These are phyloP conservation scores for Termitomyces sp. DNA, from an alignment of 768 basidiomycete species.

Conservation along the genomic window DNA sequence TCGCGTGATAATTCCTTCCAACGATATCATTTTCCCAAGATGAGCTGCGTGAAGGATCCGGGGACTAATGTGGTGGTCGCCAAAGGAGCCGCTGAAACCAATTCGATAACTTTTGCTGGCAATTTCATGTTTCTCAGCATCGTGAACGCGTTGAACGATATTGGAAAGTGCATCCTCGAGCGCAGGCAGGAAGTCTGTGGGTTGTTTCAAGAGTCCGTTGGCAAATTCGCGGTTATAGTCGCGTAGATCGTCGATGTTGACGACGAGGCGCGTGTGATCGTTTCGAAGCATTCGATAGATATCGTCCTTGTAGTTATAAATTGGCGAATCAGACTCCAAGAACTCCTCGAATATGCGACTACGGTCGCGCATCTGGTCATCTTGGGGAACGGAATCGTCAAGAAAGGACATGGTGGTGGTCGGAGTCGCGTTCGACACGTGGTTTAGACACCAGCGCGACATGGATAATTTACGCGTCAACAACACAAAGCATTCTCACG, in stretches of 20 bases:
- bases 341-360: slow-evolving; percentile 82
- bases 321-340: slow-evolving; percentile 57
- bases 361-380: slow-evolving; percentile 69
- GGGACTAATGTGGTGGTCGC: slow-evolving; percentile 96
- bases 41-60: slow-evolving; percentile 84
- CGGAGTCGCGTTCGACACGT: neutral
- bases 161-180: slow-evolving; percentile 80
- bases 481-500: slow-evolving; percentile 10
- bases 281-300: slow-evolving; percentile 78
- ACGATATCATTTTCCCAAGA: slow-evolving; percentile 92
- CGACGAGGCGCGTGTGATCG: slow-evolving; percentile 82
- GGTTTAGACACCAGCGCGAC: neutral
- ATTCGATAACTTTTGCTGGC: slow-evolving; percentile 78
- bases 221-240: slow-evolving; percentile 87
- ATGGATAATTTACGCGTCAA: slow-evolving; percentile 9
- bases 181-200: slow-evolving; percentile 81
- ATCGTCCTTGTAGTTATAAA: slow-evolving; percentile 82
- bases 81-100: slow-evolving; percentile 94
- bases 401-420: slow-evolving; percentile 33
- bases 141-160: slow-evolving; percentile 69
- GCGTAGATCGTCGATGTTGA: slow-evolving; percentile 95
- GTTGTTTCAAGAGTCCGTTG: slow-evolving; percentile 85
- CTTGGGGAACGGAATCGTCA: slow-evolving; percentile 62
- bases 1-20: slow-evolving; percentile 97
- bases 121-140: slow-evolving; percentile 77